These are phyloP conservation scores for Diaporthe sp. DNA, from an alignment of 2,329 filamentous ascomycete species.

Conservation along the genomic window DNA sequence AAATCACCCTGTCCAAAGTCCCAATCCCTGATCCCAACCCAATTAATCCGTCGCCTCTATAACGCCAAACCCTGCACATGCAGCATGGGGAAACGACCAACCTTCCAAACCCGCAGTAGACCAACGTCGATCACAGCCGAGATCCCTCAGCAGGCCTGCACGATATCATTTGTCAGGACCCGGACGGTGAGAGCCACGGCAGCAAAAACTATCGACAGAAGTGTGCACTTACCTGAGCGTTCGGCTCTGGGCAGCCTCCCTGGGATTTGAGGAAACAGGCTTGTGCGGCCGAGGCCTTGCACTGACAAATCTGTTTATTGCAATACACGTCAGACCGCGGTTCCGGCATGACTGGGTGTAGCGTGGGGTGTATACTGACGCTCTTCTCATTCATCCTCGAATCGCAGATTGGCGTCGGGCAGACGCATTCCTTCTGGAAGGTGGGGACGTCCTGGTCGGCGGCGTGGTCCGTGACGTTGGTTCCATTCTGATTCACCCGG, in stretches of 20 bases:
- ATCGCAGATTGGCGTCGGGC: slow-evolving; percentile 39
- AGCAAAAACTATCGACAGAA: neutral
- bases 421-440: slow-evolving; percentile 42
- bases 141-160: slow-evolving; percentile 25
- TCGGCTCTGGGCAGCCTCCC: slow-evolving; percentile 42
- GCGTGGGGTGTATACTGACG: slow-evolving; percentile 35
- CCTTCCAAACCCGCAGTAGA: slow-evolving; percentile 3
- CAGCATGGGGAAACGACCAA: neutral
- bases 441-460: slow-evolving; percentile 37
- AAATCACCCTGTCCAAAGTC: slow-evolving; percentile 5
- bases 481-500: slow-evolving; percentile 35
- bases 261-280: slow-evolving; percentile 43
- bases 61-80: slow-evolving; percentile 24
- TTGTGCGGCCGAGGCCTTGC: slow-evolving; percentile 40
- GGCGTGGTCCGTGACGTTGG: slow-evolving; percentile 25
- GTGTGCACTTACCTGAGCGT: slow-evolving; percentile 38
- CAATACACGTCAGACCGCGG: neutral
- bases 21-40: slow-evolving; percentile 6
- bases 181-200: neutral
- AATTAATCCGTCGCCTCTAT: slow-evolving; percentile 22
- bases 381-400: slow-evolving; percentile 41
- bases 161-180: neutral
- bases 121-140: neutral
- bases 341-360: neutral
- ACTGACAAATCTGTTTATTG: slow-evolving; percentile 42